Percentiles rank a stretch among this genome's conserved stretches.
phyloP scores from a whole-genome alignment of 768 basidiomycete species.

The Imleria badia region DNA sequence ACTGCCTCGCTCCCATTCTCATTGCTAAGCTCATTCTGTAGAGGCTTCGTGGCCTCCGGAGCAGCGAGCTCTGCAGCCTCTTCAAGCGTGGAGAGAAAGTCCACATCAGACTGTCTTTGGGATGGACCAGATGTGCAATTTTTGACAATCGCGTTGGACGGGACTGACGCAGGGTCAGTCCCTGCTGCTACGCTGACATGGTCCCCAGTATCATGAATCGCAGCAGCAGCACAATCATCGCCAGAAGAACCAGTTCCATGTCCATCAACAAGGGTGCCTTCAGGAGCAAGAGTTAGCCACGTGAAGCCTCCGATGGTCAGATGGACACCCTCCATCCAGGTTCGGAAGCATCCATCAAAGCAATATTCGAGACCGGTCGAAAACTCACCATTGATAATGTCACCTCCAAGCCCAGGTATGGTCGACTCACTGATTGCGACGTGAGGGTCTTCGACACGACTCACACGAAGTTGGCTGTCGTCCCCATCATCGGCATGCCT shows the following conservation, averaged over 20 bases:
- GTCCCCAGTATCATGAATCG: slow-evolving; percentile 16
- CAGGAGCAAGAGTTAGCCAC: slow-evolving; percentile 51
- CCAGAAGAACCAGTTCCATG: slow-evolving; percentile 35
- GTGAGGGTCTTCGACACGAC: slow-evolving; percentile 40
- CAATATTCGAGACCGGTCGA: slow-evolving; percentile 31
- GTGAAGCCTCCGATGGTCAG: slow-evolving; percentile 42
- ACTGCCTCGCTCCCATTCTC: slow-evolving; percentile 21
- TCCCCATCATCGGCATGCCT: slow-evolving; percentile 48
- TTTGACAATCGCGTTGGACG: slow-evolving; percentile 21
- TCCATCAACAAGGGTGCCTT: slow-evolving; percentile 44
- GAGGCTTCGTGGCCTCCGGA: slow-evolving; percentile 24
- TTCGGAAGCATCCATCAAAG: slow-evolving; percentile 49
- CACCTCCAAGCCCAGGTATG: slow-evolving; percentile 34
- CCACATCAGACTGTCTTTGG: slow-evolving; percentile 23
- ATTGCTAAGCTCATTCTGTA: slow-evolving; percentile 9
- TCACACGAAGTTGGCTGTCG: slow-evolving; percentile 44
- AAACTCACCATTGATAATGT: slow-evolving; percentile 54
- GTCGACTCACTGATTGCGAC: slow-evolving; percentile 33
- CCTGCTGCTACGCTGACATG: slow-evolving; percentile 18
- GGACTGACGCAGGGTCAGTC: slow-evolving; percentile 27
- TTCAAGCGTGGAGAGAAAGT: slow-evolving; percentile 20
- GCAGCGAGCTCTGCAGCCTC: slow-evolving; percentile 16
- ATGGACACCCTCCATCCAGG: slow-evolving; percentile 42
- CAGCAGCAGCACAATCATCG: slow-evolving; percentile 13
- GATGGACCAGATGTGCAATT: slow-evolving; percentile 9